Conservation (phyloP, 1,284 basidiomycete genomes). For the Ganoderma boninense region DNA sequence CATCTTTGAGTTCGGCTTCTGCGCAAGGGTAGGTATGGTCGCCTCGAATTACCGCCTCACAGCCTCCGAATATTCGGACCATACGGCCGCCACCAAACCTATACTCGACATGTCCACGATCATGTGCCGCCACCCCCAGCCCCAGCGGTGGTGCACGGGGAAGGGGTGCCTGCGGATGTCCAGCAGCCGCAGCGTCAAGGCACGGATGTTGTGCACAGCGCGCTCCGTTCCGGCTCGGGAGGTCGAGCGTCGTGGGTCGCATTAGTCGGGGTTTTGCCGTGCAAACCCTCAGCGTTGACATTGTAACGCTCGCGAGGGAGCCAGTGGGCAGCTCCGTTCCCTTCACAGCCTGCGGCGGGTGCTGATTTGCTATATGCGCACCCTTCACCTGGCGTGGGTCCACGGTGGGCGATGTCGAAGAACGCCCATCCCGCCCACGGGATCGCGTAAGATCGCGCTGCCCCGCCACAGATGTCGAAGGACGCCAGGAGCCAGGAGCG, state of each 20-base stretch:
- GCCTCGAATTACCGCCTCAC: background rate
- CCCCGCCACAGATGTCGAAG: constrained; percentile 6
- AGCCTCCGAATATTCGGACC: background rate
- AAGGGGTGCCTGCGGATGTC: background rate
- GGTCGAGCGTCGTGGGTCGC: background rate
- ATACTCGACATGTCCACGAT: background rate
- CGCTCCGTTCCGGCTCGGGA: constrained; percentile 7
- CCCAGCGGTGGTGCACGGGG: background rate
- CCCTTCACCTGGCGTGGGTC: constrained; percentile 15
- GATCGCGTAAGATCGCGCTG: constrained; percentile 29
- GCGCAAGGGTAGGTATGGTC: background rate
- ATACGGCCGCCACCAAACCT: background rate
- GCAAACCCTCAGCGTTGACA: too few species aligned
- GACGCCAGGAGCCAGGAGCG: constrained; percentile 7
- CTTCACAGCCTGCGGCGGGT: background rate
- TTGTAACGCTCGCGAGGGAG: background rate
- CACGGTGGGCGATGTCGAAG: constrained; percentile 12
- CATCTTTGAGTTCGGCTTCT: background rate
- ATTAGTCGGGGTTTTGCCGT: background rate
- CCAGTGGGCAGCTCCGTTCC: background rate
- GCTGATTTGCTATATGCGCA: constrained; percentile 2
- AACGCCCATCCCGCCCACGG: constrained; percentile 14
- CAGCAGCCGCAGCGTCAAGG: background rate
- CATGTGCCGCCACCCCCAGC: background rate
- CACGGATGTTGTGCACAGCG: background rate